These are phyloP conservation scores for Vararia minispora DNA, from an alignment of 768 basidiomycete species.

Conservation along the genomic window DNA sequence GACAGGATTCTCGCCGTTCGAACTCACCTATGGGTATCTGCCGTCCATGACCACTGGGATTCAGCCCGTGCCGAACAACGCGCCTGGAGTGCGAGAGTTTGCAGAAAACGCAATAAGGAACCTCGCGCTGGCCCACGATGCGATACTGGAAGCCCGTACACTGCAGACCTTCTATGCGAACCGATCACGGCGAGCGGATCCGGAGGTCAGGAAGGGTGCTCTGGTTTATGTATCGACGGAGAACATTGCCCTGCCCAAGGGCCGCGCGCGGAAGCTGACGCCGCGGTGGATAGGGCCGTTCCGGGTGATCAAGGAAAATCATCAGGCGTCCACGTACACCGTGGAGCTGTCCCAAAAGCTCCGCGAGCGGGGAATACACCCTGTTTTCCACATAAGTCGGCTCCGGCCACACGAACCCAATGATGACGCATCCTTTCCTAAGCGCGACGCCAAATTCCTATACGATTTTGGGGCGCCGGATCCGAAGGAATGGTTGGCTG, in stretches of 20 bases:
- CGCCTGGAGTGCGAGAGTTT: not conserved
- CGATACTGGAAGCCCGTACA: not conserved
- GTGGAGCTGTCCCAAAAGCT: not conserved
- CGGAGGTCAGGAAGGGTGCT: not conserved
- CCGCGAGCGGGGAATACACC: not conserved
- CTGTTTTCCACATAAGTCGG: not conserved
- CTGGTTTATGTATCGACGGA: not conserved
- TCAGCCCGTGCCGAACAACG: not conserved
- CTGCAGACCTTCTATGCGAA: not conserved
- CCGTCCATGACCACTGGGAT: constrained; percentile 5
- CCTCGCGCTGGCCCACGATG: not conserved
- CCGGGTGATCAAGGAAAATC: constrained; percentile 10
- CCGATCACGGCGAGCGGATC: not conserved
- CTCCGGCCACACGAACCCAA: not conserved
- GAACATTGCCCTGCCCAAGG: constrained; percentile 20
- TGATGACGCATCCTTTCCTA: not conserved
- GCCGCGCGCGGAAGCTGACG: constrained; percentile 29
- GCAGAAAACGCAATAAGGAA: not conserved
- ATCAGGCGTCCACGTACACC: not conserved
- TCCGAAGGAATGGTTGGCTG: not conserved
- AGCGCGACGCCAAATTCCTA: not conserved
- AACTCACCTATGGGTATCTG: not conserved
- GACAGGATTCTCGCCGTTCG: not conserved
- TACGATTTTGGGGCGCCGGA: not conserved
- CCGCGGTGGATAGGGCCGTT: constrained; percentile 22